Evolutionary conservation across 2,329 filamentous ascomycete species (phyloP), one percentile per base, ranked within the genome.

Genomic region (Colletotrichum endophyticum): DNA sequence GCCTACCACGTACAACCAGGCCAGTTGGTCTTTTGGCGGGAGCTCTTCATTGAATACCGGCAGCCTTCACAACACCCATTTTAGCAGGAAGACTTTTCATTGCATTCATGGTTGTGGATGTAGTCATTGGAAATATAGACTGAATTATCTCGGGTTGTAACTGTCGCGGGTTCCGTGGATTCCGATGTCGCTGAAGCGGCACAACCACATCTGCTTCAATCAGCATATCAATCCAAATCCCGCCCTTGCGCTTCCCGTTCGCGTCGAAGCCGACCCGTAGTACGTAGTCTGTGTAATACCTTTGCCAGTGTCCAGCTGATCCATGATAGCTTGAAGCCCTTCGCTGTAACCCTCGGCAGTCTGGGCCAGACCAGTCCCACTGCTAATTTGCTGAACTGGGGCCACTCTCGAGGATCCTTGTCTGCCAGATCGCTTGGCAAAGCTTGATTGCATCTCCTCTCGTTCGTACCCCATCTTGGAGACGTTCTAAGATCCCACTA

Each of bases 371-470:
- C 11, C 3, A n/a, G 44, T 49, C 44, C 44, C 44, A 9, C 44
- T 49, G 19, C 6, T 49, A 22, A 49, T 49, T 5, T 49, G n/a
- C 44, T 49, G 44, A 6, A 22, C 19, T 49, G 44, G 44, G 11
- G 44, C n/a, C 6, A 49, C 44, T 49, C 6, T 49, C 19, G 15
- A 28, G n/a, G 9, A 59, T 32, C 64, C 64, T 53, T 62, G 64
- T 39, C 13, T 69, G 64, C 11, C 36, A 73, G 64, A 73, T 73
- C 27, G 36, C 71, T 73, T 73, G 71, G 71, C 64, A 63, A 73
- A 73, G 71, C 71, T 73, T 73, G 63, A 56, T 39, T 62, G 11
- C 8, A 27, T n/a, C 16, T 57, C 15, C 13, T 49, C 3, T 61
- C 56, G 3, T 12, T 63, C n/a, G 27, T 15, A 12, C n/a, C n/a